Base-by-base conservation (phyloP, 129 eudicot species). In the Artemisia argyi region DNA sequence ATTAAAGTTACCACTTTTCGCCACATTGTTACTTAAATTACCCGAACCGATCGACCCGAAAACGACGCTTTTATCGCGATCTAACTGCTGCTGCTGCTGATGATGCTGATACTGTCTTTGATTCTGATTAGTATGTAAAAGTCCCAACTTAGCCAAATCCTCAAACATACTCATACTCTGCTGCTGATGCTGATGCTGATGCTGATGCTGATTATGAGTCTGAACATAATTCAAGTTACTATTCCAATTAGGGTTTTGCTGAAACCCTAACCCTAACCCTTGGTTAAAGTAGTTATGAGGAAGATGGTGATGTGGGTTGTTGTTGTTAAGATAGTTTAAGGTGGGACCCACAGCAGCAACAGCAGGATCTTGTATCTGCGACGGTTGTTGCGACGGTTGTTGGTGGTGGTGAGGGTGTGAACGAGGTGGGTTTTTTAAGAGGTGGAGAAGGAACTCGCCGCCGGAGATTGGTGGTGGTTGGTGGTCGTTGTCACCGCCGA, bases 371-470 rank as follows among this genome's bases (percentile, higher is more conserved):
- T 82, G 77, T 0, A 39, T 7, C 0, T 39, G 46, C 46, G 85
- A 57, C 24, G 83, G 68, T 47, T 42, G 30, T 17, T 81, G 87
- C 5, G 85, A 68, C 13, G 81, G 85, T 7, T 61, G 81, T 7
- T 61, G 81, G 10, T 17, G 54, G 77, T 1, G 54, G 81, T 55
- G 54, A 63, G 5, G 79, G 10, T 32, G 69, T 15, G 73, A 66
- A 69, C 65, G 83, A 11, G 90, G 84, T 19, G 89, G 91, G 19
- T 79, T 87, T 17, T 83, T 86, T 49, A 95, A 85, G 13, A 95
- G 70, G 2, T 89, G 89, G 32, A 95, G 94, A 57, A 95, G 88
- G 74, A 86, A 95, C 47, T 90, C 91, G 32, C 99, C 99, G 76
- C 89, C 90, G 77, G 68, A 80, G 3, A 69, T 32, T 3, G 71